Evolutionary conservation across 139 green algal genomes (phyloP), one percentile per base, ranked within the genome.

Genomic region (Auxenochlorella pyrenoidosa): DNA sequence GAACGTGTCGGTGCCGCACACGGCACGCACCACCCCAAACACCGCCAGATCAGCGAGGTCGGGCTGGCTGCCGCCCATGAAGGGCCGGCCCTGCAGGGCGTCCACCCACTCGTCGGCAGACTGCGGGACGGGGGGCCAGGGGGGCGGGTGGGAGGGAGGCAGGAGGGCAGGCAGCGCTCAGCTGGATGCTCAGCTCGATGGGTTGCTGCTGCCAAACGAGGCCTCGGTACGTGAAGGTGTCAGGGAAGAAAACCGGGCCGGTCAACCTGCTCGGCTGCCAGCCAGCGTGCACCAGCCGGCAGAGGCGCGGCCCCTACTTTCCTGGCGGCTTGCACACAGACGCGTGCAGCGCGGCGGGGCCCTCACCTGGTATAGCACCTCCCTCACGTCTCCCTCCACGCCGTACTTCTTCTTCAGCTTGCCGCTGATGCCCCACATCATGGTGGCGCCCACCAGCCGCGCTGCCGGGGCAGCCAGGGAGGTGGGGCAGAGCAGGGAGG

Each of bases 31-130:
- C 28, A 99, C 96, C 15, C 98, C 98, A 93, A 97, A 99, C 16
- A 96, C 93, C 16, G 94, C 87, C 76, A 99, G 71, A 81, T 99
- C 98, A 21, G 97, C 97, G 5, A 99, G 88, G 90, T 98, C 96
- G 36, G 97, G 96, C 6, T 91, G 58, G 8, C 93, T 94, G 51
- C 97, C 95, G 83, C 90, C 89, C 83, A 92, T 84, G 78, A 93
- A 94, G 30, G n/a, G 59, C 21, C 83, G 66, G 5, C 73, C 87
- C 0, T 63, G 63, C 40, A 95, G 40, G 12, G 77, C 92, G 79
- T 84, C 82, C 81, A 93, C 89, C 91, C 91, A 97, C 44, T 94
- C 82, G 30, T 95, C 65, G 5, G 87, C 89, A 44, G 83, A 85
- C 73, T 88, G 84, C 43, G 34, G 83, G 22, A 1, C 3, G 63